A percentile compares a stretch with the other conserved stretches of the same genome.
These are phyloP conservation scores for Mucor racemosus DNA, from an alignment of 371 early-diverging fungal genomes.

Conservation along the genomic window DNA sequence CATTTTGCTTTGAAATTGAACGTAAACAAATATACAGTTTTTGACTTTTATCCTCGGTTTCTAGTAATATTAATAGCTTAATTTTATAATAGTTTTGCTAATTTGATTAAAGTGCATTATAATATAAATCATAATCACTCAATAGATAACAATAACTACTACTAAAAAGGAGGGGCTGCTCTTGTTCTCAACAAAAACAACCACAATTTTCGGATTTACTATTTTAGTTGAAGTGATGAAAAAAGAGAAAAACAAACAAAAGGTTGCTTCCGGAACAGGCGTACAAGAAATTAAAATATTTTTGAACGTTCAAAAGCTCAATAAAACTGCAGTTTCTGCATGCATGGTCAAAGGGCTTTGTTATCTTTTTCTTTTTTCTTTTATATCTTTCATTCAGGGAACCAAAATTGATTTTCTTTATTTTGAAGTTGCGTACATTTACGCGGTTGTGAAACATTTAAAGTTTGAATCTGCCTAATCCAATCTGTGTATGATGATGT, in stretches of 20 bases:
- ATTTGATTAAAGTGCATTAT: too few relatives aligned
- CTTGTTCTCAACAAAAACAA: neutral
- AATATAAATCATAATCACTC: too few relatives aligned
- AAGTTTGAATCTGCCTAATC: too few relatives aligned
- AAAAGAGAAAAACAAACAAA: neutral
- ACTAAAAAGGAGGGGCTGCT: neutral
- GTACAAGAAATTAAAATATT: neutral
- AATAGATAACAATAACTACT: too few relatives aligned
- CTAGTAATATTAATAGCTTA: too few relatives aligned
- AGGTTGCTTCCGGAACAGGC: neutral
- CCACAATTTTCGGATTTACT: slow-evolving; percentile 3
- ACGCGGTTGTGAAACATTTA: neutral
- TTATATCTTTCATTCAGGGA: neutral
- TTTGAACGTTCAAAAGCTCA: neutral
- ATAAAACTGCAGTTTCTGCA: neutral
- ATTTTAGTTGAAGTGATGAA: slow-evolving; percentile 3
- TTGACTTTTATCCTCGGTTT: neutral
- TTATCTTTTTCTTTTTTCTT: neutral
- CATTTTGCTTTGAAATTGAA: slow-evolving; percentile 8
- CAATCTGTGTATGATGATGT: neutral
- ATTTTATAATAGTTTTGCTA: too few relatives aligned
- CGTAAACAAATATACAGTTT: slow-evolving; percentile 5
- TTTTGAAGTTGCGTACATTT: neutral
- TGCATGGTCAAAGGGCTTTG: neutral
- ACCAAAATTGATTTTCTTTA: neutral